Base-by-base conservation (phyloP, 208 protist genomes). In the Lotmaria passim region DNA sequence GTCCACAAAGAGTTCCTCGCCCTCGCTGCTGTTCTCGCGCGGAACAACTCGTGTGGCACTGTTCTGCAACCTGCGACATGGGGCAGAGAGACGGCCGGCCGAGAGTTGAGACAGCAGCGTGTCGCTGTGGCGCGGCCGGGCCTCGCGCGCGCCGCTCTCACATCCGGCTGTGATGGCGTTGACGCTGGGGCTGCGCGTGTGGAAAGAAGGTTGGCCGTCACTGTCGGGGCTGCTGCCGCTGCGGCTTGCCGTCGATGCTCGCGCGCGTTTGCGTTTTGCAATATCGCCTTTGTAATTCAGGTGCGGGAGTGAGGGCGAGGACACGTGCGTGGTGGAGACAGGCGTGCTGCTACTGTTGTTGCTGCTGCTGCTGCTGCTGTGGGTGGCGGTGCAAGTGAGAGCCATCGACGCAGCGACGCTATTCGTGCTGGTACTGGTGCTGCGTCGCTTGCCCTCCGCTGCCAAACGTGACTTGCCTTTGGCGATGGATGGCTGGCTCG, bases 351-450 rank as follows among this genome's bases (percentile, higher is more conserved):
- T 61, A 51, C 60, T 51, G 44, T 28, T 17, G 31, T 28, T 64
- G 30, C 28, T 3, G 7, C 17, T 31, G 21, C 33, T 10, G 33
- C 36, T n/a, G 33, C 38, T 19, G 23, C 21, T 58, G 1, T 30
- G 19, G 26, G 52, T 63, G 19, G 36, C 53, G 51, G 51, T 30
- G 52, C 3, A 50, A 43, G 73, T 73, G 30, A 68, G 48, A 1
- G 57, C 65, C 58, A 68, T 68, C 19, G 73, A 78, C 7, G 19
- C 28, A 14, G 60, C n/a, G n/a, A n/a, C n/a, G n/a, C n/a, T n/a
- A n/a, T n/a, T n/a, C n/a, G n/a, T n/a, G n/a, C n/a, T n/a, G n/a
- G n/a, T n/a, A 10, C 60, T 66, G 33, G 3, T 24, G 23, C 47
- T 66, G 60, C 47, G 28, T n/a, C 12, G 26, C 26, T 1, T n/a